Evolutionary conservation across 208 protist genomes (phyloP), one percentile per base, ranked within the genome.

Genomic region (Trichomonas vaginalis): DNA sequence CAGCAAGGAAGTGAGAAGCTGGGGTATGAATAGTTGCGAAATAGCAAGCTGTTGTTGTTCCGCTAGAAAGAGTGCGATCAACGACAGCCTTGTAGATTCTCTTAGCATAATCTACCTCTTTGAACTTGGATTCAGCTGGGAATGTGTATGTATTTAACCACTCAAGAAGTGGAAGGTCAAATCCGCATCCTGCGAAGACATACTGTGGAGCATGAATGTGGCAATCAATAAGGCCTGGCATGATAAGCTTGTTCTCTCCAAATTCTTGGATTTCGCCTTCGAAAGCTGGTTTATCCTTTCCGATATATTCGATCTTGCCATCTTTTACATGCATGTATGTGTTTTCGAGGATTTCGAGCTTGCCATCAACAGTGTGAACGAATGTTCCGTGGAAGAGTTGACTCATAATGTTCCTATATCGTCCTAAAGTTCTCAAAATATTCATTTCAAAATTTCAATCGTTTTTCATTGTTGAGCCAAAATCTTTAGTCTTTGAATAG

Each of bases 111-210:
- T 70, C 96, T 0, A 97, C 12, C 95, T 98, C 98, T 8, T 83
- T 96, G 96, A 98, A 98, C n/a, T 97, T 97, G 0, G 97, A 96
- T 96, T 99, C 98, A 6, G 98, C 95, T 14, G 98, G 98, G 96
- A 98, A 99, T 0, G 98, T 98, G 97, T 98, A 98, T 12, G 97
- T 96, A 82, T 98, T 96, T 10, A 99, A 97, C 98, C 98, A 99
- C 27, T 97, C 95, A 80, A 99, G 96, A 32, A 99, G 96, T 0
- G 97, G 97, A 39, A 97, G 96, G 96, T 98, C 98, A 37, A 98
- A 97, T 32, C 97, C 98, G 95, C 98, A 98, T 0, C 98, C 98
- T 21, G 97, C 95, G 96, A 98, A 98, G 4, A 97, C 97, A 96
- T 98, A 98, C 95, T 97, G 97, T 95, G 97, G 92, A 61, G 96